phyloP scores from a whole-genome alignment of 768 basidiomycete species.

The Guyanaporus albipodus region DNA sequence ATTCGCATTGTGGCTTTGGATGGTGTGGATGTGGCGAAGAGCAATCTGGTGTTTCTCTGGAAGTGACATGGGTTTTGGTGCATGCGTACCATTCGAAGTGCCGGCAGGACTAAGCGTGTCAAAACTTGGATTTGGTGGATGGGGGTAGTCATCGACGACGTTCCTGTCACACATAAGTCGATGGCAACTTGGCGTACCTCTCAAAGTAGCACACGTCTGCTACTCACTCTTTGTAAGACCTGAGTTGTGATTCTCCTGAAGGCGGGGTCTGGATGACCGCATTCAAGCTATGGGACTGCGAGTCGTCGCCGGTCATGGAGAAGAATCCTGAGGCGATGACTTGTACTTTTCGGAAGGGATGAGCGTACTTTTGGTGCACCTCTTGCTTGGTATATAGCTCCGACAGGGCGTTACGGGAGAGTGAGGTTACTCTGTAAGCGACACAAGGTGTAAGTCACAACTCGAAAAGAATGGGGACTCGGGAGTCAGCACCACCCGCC shows the following conservation, averaged over 20 bases:
- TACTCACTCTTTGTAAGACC: conserved; percentile 12
- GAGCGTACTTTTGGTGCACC: neutral
- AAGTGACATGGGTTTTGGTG: conserved; percentile 42
- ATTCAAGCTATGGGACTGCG: neutral
- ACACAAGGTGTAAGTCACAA: too few relatives aligned
- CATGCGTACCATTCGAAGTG: conserved; percentile 35
- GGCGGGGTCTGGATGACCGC: conserved; percentile 14
- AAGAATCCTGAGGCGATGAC: neutral
- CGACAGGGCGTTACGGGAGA: conserved; percentile 1
- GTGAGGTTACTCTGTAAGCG: conserved; percentile 3
- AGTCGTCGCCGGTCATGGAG: conserved; percentile 8
- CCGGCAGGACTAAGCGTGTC: conserved; percentile 2
- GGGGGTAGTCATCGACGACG: neutral
- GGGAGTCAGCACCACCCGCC: too few relatives aligned
- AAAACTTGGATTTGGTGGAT: neutral
- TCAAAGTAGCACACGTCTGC: neutral
- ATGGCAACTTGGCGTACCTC: neutral
- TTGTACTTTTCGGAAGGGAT: conserved; percentile 11
- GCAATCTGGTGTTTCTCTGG: conserved; percentile 16
- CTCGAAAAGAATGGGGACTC: too few relatives aligned
- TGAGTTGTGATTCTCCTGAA: neutral
- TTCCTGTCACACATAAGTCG: conserved; percentile 4
- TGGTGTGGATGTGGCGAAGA: conserved; percentile 31
- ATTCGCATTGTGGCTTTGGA: conserved; percentile 30
- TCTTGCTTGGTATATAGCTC: neutral